Evolutionary conservation across 2,329 filamentous ascomycete genomes (phyloP), one percentile per base, ranked within the genome.

Genomic region (Mariannaea elegans): DNA sequence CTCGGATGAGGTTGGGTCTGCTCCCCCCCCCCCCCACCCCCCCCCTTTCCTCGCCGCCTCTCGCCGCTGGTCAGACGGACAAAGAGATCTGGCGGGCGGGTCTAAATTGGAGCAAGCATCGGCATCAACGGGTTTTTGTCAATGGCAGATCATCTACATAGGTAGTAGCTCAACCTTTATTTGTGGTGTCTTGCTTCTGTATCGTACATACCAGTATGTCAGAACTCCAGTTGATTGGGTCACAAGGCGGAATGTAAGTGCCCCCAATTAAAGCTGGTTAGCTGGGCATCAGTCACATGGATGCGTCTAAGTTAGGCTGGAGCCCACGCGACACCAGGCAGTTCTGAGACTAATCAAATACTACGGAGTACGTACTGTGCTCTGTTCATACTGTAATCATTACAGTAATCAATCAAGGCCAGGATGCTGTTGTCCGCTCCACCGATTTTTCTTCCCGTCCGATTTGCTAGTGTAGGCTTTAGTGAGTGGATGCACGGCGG

Each of bases 1-100:
- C 18, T 31, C 51, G 51, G 51, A 47, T 55, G 51, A 31, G n/a
- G 36, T 27, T 36, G 51, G 51, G 34, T 24, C 23, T 21, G 12
- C 21, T 14, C 6, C 38, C 16, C 16, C 7, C 16, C n/a, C 36
- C 19, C 24, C 24, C 24, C 9, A 5, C 24, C 24, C 24, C 9
- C 24, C 24, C 9, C 24, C 6, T 27, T 9, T 27, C 9, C 24
- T 5, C 24, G 24, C 24, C 24, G n/a, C n/a, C n/a, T n/a, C 9
- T 27, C 24, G 24, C 24, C 24, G 24, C 24, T 9, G 8, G 29
- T n/a, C 9, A 14, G 31, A 36, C n/a, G 47, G 18, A 13, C 45
- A n/a, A 47, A 12, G 16, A 21, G 34, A 27, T 19, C 9, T 31
- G 8, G n/a, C 12, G 14, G 27, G n/a, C n/a, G 44, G 42, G 21